Conservation (phyloP, 192 early-diverging fungal species). For the Physocladia obscura region DNA sequence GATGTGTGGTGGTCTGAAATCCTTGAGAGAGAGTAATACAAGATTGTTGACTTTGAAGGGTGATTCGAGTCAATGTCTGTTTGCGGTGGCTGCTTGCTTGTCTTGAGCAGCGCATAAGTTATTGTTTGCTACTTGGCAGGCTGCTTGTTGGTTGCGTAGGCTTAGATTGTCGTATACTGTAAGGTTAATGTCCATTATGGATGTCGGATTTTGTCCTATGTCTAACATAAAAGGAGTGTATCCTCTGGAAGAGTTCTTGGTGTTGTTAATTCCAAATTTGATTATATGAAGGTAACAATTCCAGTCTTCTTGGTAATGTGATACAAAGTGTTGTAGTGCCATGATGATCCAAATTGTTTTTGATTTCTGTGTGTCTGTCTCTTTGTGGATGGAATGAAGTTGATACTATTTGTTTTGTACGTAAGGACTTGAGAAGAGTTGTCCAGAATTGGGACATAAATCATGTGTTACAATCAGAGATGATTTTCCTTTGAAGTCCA, state of each 20-base stretch:
- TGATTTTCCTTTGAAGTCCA: constrained; percentile 38
- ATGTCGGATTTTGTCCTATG: background rate
- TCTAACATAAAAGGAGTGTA: constrained; percentile 17
- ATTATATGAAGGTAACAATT: background rate
- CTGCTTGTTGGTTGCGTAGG: background rate
- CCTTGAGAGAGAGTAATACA: constrained; percentile 2
- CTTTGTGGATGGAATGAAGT: background rate
- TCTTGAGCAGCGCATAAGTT: constrained; percentile 14
- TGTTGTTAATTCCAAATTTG: constrained; percentile 51
- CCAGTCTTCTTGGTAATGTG: constrained; percentile 25
- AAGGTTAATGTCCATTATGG: background rate
- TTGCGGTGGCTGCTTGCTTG: background rate
- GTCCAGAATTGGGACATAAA: constrained; percentile 44
- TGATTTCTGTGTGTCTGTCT: constrained; percentile 33
- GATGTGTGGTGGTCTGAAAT: constrained; percentile 3
- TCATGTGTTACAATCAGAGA: constrained; percentile 43
- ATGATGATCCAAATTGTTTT: constrained; percentile 18
- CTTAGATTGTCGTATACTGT: background rate
- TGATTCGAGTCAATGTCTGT: constrained; percentile 1
- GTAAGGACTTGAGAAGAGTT: constrained; percentile 11
- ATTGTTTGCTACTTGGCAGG: constrained; percentile 17
- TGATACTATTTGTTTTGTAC: background rate
- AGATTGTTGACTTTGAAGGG: constrained; percentile 19
- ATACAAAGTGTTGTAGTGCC: constrained; percentile 34
- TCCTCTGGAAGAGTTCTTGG: constrained; percentile 32